Conservation (phyloP, 441 rosid genomes). For the Euphorbia schlechtendalii region DNA sequence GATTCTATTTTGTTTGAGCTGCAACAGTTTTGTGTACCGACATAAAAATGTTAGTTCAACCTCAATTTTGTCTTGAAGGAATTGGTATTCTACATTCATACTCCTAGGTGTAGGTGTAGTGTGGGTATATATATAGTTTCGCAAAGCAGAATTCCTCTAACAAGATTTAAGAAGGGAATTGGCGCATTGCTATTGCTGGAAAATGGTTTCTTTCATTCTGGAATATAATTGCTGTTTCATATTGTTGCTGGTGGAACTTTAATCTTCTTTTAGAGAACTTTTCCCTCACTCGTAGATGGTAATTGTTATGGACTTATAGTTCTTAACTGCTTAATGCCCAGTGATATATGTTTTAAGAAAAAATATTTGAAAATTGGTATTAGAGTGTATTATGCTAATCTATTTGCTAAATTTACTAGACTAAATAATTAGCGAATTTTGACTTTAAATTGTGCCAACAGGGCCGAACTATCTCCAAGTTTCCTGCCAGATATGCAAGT, state of each 20-base stretch:
- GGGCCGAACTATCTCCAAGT: conserved; percentile 29
- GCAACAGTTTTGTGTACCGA: no score
- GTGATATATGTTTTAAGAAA: background rate
- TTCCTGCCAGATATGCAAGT: conserved; percentile 42
- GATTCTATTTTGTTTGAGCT: no score
- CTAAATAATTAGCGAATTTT: background rate
- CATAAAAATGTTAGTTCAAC: background rate
- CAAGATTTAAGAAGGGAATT: no score
- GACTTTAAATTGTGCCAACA: conserved; percentile 18
- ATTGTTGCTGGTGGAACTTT: background rate
- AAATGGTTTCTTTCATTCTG: background rate
- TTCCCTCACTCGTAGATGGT: background rate
- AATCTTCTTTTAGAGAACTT: no score
- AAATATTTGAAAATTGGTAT: no score
- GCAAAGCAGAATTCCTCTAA: no score
- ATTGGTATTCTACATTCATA: background rate
- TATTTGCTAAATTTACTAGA: conserved; percentile 7
- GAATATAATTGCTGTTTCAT: background rate
- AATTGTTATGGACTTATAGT: background rate
- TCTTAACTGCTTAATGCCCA: background rate
- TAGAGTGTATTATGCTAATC: background rate
- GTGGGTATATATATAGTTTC: no score
- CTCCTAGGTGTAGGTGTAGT: no score
- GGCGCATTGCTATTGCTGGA: background rate
- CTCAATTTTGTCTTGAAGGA: background rate